Evolutionary conservation across 2,329 filamentous ascomycete genomes (phyloP), one percentile per base, ranked within the genome.

Genomic region (Epichloe sp.): DNA sequence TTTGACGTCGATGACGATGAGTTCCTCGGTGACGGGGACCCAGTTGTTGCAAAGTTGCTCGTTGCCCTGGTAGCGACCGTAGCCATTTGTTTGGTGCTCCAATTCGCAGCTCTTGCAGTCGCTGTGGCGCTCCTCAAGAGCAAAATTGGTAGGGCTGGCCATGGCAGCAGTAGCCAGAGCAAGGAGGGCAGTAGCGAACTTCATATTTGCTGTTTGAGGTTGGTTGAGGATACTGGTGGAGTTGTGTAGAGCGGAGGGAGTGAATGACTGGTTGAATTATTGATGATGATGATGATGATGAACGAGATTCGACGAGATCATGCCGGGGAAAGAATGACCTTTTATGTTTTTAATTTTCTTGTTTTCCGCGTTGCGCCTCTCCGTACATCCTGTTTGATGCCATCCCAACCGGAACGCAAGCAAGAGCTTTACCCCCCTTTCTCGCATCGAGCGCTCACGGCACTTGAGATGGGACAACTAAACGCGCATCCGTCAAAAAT

Each of bases 141-240:
- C 17, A 19, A 23, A 5, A 5, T 23, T 35, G 44, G 17, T 36
- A 15, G 49, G 49, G 44, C 15, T 44, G 49, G 49, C 37, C 19
- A 51, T 34, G 49, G 44, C 49, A 12, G 49, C 49, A 17, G 49
- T 43, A 26, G 44, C 49, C 3, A 51, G 17, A 36, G 49, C 43
- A 15, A 51, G 11, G 37, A 47, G 36, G 36, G 44, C 49, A 31
- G 37, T 42, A 31, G 44, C 44, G 44, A 47, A 51, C 44, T 51
- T 51, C 49, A 51, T 51, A 11, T 35, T 43, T 4, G 44, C 43
- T 44, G 17, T 31, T 37, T 3, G 23, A 15, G 34, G 17, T 7
- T 42, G 38, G 21, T 17, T 23, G 23, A 23, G 36, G 34, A 36
- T 19, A 15, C 8, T 36, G 48, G 8, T n/a, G n/a, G 23, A 6